These are phyloP conservation scores for Apiospora kogelbergensis DNA, from an alignment of 2,329 filamentous ascomycete genomes.

Conservation along the genomic window DNA sequence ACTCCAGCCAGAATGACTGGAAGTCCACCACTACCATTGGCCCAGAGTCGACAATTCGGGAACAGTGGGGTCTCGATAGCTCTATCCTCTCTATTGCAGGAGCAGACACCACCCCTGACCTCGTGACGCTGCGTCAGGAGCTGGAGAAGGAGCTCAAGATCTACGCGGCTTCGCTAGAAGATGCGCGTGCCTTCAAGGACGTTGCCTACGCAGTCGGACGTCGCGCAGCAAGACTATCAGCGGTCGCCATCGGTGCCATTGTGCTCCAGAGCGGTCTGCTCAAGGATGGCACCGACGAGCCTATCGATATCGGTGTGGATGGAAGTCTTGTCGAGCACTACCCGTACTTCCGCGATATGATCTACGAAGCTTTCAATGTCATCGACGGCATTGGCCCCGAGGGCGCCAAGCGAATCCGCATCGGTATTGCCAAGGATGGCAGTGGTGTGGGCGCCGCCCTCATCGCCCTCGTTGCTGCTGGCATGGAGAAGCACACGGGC, in stretches of 20 bases:
- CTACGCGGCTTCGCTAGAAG: constrained; percentile 74
- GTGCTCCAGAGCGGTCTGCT: constrained; percentile 79
- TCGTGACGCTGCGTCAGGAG: constrained; percentile 72
- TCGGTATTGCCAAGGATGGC: constrained; percentile 96
- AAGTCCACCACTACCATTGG: constrained; percentile 69
- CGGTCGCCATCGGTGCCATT: constrained; percentile 83
- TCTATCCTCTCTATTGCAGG: constrained; percentile 86
- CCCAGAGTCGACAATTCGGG: constrained; percentile 66
- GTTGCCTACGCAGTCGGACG: constrained; percentile 82
- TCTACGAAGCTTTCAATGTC: constrained; percentile 76
- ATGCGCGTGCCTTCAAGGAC: constrained; percentile 84
- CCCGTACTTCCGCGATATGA: constrained; percentile 85
- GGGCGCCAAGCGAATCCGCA: constrained; percentile 84
- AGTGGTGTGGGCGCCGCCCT: constrained; percentile 93
- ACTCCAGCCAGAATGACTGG: constrained; percentile 70
- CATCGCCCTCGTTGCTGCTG: constrained; percentile 85
- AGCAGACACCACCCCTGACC: constrained; percentile 71
- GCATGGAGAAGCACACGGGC: constrained; percentile 51
- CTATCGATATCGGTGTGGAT: constrained; percentile 89
- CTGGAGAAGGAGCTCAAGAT: constrained; percentile 77
- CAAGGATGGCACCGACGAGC: constrained; percentile 60
- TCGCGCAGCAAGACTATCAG: constrained; percentile 83
- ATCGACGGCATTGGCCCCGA: constrained; percentile 75
- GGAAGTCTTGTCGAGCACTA: constrained; percentile 95
- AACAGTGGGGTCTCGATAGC: constrained; percentile 88